Evolutionary conservation across 2,329 filamentous ascomycete species (phyloP), one percentile per base, ranked within the genome.

Genomic region (Curvularia eragrostidis): DNA sequence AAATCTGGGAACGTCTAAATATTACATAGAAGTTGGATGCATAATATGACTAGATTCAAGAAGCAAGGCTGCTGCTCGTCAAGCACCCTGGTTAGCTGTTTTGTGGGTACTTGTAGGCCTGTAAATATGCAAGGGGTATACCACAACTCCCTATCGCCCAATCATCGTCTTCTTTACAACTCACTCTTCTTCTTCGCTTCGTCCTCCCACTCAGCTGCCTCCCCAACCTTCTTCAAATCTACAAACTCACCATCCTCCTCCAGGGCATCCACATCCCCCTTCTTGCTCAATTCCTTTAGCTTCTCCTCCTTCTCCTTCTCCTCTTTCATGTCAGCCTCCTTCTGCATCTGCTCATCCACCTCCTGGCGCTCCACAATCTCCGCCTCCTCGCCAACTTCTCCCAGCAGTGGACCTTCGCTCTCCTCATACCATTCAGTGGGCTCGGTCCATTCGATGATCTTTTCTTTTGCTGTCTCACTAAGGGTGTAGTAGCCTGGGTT

Each of bases 401-500:
- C 67, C 6, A 58, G 64, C 55, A 66, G 57, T 3, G 66, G 65
- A 0, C 73, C 73, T 13, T 75, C 73, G 39, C 73, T 75, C 43
- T 77, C 71, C 70, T 87, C 82, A 61, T 91, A 91, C 89, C 89
- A 91, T n/a, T 60, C 46, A 3, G 85, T 83, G 48, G 85, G 87
- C 44, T 78, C 79, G 4, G 83, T 77, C 90, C 91, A 94, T 38
- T 80, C 78, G 4, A 84, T 82, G 51, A 95, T 85, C 69, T 89
- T 75, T 59, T 84, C 83, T 61, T 85, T 86, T 4, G 91, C 89
- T 53, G 87, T 82, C 48, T 87, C 82, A n/a, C 85, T 80, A 73
- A 95, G 81, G 53, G 81, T 82, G 60, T 86, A 84, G 68, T 92
- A 94, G 1, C 86, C 89, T 1, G 91, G 89, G 67, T 95, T 94